A percentile compares a stretch with the other conserved stretches of the same genome.
Evolutionary conservation across 140 eudicot genomes (phyloP).

Genomic region (Oenanthe javanica): DNA sequence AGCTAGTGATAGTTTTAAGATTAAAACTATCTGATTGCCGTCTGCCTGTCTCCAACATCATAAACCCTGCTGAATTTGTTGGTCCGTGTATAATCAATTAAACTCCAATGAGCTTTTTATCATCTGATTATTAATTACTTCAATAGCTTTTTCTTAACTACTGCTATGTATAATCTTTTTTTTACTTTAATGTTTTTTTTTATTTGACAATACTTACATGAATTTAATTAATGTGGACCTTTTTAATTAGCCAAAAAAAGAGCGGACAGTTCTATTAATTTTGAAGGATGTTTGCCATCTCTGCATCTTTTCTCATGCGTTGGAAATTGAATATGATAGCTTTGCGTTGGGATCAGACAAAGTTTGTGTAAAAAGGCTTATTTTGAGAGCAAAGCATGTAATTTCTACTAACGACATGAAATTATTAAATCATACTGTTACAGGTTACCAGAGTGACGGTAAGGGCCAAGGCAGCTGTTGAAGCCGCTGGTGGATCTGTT

Average conservation of each 20-base stretch:
- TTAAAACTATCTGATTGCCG: background rate
- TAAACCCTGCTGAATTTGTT: background rate
- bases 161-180: background rate
- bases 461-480: slow-evolving; percentile 87
- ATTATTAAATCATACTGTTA: background rate
- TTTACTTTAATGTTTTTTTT: too few relatives aligned
- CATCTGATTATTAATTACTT: background rate
- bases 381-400: background rate
- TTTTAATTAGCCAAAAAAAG: background rate
- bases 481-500: slow-evolving; percentile 95
- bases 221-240: background rate
- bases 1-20: background rate
- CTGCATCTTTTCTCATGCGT: background rate
- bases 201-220: too few relatives aligned
- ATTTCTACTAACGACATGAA: background rate
- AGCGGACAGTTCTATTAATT: background rate
- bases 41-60: background rate
- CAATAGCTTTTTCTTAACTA: background rate
- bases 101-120: background rate
- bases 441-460: slow-evolving; percentile 95
- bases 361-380: background rate
- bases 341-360: background rate
- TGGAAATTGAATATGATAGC: background rate
- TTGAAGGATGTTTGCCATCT: background rate
- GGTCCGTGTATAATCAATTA: background rate